Evolutionary conservation across 2,329 filamentous ascomycete genomes (phyloP).

Genomic region (Colletotrichum spinosum): DNA sequence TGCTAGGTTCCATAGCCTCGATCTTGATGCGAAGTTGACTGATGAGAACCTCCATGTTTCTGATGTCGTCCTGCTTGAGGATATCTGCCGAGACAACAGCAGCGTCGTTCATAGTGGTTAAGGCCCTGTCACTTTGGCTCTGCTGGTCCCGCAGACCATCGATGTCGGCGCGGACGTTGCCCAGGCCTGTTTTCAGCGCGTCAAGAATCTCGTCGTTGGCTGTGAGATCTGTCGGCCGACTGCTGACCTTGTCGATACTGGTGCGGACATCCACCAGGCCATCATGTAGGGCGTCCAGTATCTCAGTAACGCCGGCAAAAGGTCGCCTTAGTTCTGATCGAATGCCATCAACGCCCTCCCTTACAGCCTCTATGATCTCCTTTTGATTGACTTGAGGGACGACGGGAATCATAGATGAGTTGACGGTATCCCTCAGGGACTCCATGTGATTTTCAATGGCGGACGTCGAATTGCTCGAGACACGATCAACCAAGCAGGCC

Average conservation of each 20-base stretch:
- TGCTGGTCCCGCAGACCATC: slow-evolving; percentile 75
- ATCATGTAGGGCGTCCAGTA: slow-evolving; percentile 90
- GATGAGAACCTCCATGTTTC: slow-evolving; percentile 86
- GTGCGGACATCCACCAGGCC: slow-evolving; percentile 81
- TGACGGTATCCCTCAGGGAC: slow-evolving; percentile 81
- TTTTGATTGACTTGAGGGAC: slow-evolving; percentile 65
- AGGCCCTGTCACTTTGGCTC: slow-evolving; percentile 59
- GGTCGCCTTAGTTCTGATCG: slow-evolving; percentile 79
- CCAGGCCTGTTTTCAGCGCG: slow-evolving; percentile 84
- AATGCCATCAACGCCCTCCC: slow-evolving; percentile 79
- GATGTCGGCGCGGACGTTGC: slow-evolving; percentile 81
- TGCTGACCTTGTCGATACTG: slow-evolving; percentile 80
- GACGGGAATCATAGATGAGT: slow-evolving; percentile 74
- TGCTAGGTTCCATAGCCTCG: slow-evolving; percentile 74
- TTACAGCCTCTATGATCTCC: slow-evolving; percentile 78
- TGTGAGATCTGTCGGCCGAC: slow-evolving; percentile 85
- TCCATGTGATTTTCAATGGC: slow-evolving; percentile 86
- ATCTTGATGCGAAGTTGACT: slow-evolving; percentile 86
- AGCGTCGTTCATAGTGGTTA: slow-evolving; percentile 65
- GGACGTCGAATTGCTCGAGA: slow-evolving; percentile 67
- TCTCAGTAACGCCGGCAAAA: slow-evolving; percentile 81
- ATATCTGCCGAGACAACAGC: slow-evolving; percentile 63
- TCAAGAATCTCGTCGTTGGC: slow-evolving; percentile 92
- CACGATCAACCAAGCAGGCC: slow-evolving; percentile 66
- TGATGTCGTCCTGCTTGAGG: slow-evolving; percentile 79